Base-by-base conservation (phyloP, 1,284 basidiomycete species). In the Austroboletus niveus region DNA sequence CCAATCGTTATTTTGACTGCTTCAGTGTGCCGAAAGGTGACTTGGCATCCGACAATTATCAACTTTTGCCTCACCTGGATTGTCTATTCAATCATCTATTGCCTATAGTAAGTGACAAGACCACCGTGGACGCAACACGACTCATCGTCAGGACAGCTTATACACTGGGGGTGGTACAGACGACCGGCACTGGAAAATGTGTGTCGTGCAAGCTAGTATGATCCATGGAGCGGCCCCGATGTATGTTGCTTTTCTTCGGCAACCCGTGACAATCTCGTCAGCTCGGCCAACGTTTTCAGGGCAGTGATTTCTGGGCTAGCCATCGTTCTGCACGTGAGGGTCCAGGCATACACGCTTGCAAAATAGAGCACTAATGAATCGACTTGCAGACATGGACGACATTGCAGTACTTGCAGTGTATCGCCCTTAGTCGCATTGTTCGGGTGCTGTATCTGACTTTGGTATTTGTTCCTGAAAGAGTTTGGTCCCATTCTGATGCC, bases 1-100 rank as follows among this genome's bases (percentile, higher is more conserved):
- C 76, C 78, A 7, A 59, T 79, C 22, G 71, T 82, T 40, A 65
- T 80, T 36, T 59, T 70, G n/a, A 81, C 77, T 12, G 73, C 76
- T 48, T 58, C 76, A 31, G 55, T 76, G 48, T 70, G 73, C 44
- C 75, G 71, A 52, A 69, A 69, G 34, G 63, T 76, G 24, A 56
- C 60, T 20, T 73, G 75, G 53, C 76, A 77, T 56, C 73, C 76
- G 0, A 75, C 75, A 4, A 64, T 82, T 54, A 65, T 81, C 57
- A 82, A 79, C 54, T 73, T 82, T 45, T 82, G 79, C 56, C 58
- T 74, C 42, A 73, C 75, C 44, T 80, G 79, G 78, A 72, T 79
- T 12, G 56, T 83, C 41, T 81, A 77, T 60, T 82, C 81, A 6
- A 59, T 82, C 51, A 69, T 72, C 22, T 79, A 77, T 59, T 76